Base-by-base conservation (phyloP, 495 filamentous ascomycete genomes). In the Pseudotulostoma volvatum region DNA sequence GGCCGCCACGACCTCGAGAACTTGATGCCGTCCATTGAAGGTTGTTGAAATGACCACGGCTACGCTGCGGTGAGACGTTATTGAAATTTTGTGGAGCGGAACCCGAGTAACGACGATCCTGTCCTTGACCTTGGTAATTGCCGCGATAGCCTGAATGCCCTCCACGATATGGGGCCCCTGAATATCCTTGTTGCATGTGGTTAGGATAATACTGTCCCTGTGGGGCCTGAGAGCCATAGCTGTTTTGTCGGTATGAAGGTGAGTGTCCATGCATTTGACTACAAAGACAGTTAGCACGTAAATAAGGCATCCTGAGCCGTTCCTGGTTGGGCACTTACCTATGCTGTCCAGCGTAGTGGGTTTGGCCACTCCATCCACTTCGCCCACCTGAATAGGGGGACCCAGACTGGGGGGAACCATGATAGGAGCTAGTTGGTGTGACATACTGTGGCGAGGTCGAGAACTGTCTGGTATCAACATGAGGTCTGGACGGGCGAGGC, bases 401-500 rank as follows among this genome's bases (percentile, higher is more conserved):
- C 35, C 70, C 66, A 7, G 71, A 66, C 30, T 71, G 71, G 25
- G 82, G 80, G 7, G 77, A 84, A 16, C 68, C 71, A 44, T 75
- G 74, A 44, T 70, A 70, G n/a, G 76, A 77, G 25, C 68, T 70
- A 37, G 59, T 66, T 23, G 76, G 69, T 19, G 68, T 74, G 30
- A 58, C 58, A 36, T 73, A 70, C 13, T 73, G 71, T 4, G 77
- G 67, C 15, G 76, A 75, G 20, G 67, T 66, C 18, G 70, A 61
- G 47, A 73, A 70, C 32, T 68, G 64, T 20, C 67, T 57, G 14
- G 57, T 56, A 40, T 70, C 66, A 31, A 55, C 39, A 43, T 54
- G 56, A 16, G 60, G 51, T 30, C 56, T 53, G 23, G 55, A 50
- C 1, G 50, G 39, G 33, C 52, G 53, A 23, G 48, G 57, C 25